Evolutionary conservation across 495 filamentous ascomycete genomes (phyloP).

Genomic region (Hypoxylon perforatum): DNA sequence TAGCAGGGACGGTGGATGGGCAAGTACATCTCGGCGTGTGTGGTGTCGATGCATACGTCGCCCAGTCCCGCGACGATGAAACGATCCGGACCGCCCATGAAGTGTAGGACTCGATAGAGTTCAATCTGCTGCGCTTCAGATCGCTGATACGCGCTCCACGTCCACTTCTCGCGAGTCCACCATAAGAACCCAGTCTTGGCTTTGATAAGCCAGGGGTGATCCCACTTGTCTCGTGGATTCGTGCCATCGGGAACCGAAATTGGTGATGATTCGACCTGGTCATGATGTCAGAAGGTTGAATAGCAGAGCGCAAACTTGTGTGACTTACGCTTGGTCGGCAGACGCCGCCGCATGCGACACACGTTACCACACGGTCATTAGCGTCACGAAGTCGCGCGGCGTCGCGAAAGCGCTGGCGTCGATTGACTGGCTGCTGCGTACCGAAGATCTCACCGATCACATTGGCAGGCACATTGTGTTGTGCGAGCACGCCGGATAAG

Average conservation of each 20-base stretch:
- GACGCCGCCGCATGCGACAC: conserved; percentile 36
- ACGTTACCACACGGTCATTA: conserved; percentile 12
- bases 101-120: neutral
- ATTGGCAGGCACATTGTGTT: no score
- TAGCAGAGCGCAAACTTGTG: neutral
- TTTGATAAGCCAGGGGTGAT: conserved; percentile 25
- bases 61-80: neutral
- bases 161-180: conserved; percentile 16
- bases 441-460: no score
- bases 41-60: conserved; percentile 14
- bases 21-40: conserved; percentile 20
- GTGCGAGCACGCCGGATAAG: no score
- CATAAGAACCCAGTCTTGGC: conserved; percentile 9
- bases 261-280: neutral
- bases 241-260: no score
- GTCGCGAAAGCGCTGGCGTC: no score
- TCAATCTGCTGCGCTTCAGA: neutral
- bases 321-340: conserved; percentile 27
- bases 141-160: no score
- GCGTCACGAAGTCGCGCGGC: neutral
- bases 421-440: no score
- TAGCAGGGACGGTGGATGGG: conserved; percentile 32
- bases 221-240: conserved; percentile 8
- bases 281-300: conserved; percentile 3
- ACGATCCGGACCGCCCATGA: conserved; percentile 9